phyloP scores from a whole-genome alignment of 2,329 filamentous ascomycete genomes.

The Didymella keratinophila region DNA sequence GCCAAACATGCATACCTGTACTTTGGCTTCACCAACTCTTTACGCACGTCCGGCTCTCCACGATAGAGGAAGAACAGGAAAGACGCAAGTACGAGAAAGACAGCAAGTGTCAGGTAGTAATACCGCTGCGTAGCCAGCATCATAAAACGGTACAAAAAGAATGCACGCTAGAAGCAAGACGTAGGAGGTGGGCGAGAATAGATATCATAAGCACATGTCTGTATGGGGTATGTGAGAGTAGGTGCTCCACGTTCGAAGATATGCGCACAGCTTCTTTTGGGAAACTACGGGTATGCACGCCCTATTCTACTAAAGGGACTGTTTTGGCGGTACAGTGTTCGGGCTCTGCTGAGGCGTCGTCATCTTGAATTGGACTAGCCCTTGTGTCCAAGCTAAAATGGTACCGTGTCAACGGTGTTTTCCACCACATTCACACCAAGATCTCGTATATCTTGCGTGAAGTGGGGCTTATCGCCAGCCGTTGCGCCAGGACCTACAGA shows the following conservation, averaged over 20 bases:
- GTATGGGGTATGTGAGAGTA: background rate
- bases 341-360: constrained; percentile 2
- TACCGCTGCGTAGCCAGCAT: constrained; percentile 29
- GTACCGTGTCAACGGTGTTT: background rate
- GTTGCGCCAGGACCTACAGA: background rate
- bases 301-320: background rate
- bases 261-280: background rate
- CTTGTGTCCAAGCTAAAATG: constrained; percentile 1
- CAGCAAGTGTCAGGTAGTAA: constrained; percentile 21
- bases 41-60: constrained; percentile 11
- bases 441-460: background rate
- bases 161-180: background rate
- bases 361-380: background rate
- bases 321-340: background rate
- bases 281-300: background rate
- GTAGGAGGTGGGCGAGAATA: background rate
- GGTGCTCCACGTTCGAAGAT: background rate
- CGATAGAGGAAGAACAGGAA: constrained; percentile 24
- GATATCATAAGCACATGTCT: background rate
- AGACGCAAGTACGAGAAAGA: constrained; percentile 22
- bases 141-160: background rate
- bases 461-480: constrained; percentile 6
- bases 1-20: constrained; percentile 16
- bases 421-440: background rate
- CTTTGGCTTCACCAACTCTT: constrained; percentile 14